Percentiles rank a stretch among this genome's conserved stretches.
These are phyloP conservation scores for Debaryomycetaceae sp. DNA, from an alignment of 1,139 yeast species.

Conservation along the genomic window DNA sequence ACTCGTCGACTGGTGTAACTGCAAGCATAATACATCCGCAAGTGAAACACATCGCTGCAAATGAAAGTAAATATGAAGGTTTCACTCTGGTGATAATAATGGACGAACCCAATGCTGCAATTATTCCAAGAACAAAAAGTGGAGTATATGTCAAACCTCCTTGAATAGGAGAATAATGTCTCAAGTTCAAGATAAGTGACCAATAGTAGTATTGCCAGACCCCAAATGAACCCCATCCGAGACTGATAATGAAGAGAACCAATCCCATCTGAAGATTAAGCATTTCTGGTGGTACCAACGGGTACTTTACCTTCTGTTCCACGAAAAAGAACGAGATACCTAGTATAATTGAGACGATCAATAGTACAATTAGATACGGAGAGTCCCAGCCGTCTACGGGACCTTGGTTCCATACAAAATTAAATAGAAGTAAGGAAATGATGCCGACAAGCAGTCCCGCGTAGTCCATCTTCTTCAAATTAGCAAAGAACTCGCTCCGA, in stretches of 20 bases:
- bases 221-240: conserved; percentile 63
- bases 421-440: conserved; percentile 44
- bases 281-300: conserved; percentile 46
- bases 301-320: conserved; percentile 28
- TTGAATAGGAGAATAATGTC: conserved; percentile 41
- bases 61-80: conserved; percentile 43
- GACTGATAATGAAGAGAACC: conserved; percentile 29
- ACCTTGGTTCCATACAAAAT: conserved; percentile 55
- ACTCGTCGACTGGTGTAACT: conserved; percentile 47
- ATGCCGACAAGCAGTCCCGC: conserved; percentile 47
- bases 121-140: conserved; percentile 42
- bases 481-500: conserved; percentile 2
- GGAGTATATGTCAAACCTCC: conserved; percentile 46
- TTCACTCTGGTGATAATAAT: conserved; percentile 35
- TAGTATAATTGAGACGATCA: conserved; percentile 38
- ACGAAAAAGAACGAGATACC: conserved; percentile 29
- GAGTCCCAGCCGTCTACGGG: conserved; percentile 50
- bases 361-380: conserved; percentile 43
- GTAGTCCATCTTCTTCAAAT: conserved; percentile 32
- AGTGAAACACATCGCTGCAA: conserved; percentile 45
- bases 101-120: conserved; percentile 46
- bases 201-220: conserved; percentile 47
- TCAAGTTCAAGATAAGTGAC: conserved; percentile 40
- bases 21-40: conserved; percentile 47
- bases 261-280: conserved; percentile 37